phyloP scores from a whole-genome alignment of 129 eudicot species.

The Escallonia herrerae region DNA sequence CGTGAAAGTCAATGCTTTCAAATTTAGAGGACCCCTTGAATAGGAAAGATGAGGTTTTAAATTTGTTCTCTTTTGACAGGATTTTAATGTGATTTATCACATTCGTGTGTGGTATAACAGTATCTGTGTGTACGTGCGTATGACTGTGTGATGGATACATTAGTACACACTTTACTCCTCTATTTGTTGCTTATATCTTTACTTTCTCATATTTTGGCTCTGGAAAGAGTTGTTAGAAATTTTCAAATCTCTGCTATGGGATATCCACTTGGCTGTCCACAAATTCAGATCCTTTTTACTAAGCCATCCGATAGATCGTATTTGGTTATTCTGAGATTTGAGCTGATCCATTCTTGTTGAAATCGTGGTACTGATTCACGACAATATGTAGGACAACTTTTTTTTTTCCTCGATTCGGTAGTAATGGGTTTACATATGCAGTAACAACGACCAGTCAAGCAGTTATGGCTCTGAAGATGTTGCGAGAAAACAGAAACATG shows the following conservation, averaged over 20 bases:
- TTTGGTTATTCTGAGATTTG: neutral
- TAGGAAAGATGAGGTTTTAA: neutral
- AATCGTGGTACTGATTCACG: no score
- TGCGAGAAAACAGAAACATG: conserved; percentile 48
- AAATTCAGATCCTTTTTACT: neutral
- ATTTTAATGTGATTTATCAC: conserved; percentile 2
- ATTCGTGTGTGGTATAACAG: neutral
- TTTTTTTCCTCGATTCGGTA: no score
- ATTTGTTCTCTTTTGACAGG: neutral
- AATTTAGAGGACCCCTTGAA: no score
- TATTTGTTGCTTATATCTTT: no score
- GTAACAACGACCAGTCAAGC: conserved; percentile 55
- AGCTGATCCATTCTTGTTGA: neutral
- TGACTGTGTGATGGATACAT: neutral
- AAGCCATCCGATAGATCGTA: neutral
- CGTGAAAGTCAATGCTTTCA: no score
- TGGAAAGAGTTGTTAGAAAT: neutral
- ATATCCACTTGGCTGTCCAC: neutral
- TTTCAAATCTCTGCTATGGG: neutral
- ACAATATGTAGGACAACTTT: no score
- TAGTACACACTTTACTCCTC: no score
- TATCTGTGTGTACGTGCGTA: neutral
- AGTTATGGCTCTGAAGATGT: conserved; percentile 32
- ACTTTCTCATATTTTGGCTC: no score
- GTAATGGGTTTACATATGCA: conserved; percentile 16